Evolutionary conservation across 2,329 filamentous ascomycete genomes (phyloP).

Genomic region (Diaporthe capsici): DNA sequence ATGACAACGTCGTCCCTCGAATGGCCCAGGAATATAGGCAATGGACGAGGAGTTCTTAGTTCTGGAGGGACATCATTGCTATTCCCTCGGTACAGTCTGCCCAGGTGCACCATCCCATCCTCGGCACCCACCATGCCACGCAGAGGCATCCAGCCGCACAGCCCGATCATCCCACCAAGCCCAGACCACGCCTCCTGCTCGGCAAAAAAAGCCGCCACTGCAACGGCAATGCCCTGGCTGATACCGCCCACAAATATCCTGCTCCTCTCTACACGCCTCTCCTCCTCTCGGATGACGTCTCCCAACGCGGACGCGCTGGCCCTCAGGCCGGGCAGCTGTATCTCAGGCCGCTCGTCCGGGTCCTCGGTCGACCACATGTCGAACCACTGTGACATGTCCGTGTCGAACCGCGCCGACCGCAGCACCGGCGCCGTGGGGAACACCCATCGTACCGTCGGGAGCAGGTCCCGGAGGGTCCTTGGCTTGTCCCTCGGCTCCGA

Average conservation of each 20-base stretch:
- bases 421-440: slow-evolving; percentile 46
- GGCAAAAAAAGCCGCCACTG: slow-evolving; percentile 19
- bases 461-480: slow-evolving; percentile 45
- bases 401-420: slow-evolving; percentile 44
- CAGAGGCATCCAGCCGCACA: slow-evolving; percentile 32
- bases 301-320: background rate
- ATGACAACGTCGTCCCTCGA: slow-evolving; percentile 48
- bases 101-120: background rate
- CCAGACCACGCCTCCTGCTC: background rate
- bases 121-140: background rate
- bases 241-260: slow-evolving; percentile 39
- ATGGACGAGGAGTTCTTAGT: background rate
- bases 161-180: slow-evolving; percentile 29
- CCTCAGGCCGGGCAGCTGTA: slow-evolving; percentile 11
- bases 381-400: slow-evolving; percentile 42
- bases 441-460: slow-evolving; percentile 47
- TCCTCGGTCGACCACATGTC: slow-evolving; percentile 66
- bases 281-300: background rate
- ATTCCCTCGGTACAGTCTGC: background rate
- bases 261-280: background rate
- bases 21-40: slow-evolving; percentile 49
- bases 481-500: slow-evolving; percentile 43
- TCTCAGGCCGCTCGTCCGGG: slow-evolving; percentile 51
- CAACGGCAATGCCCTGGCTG: slow-evolving; percentile 36
- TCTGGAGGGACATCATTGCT: background rate